These are phyloP conservation scores for Calonectria pteridis DNA, from an alignment of 2,329 filamentous ascomycete genomes.

Conservation along the genomic window DNA sequence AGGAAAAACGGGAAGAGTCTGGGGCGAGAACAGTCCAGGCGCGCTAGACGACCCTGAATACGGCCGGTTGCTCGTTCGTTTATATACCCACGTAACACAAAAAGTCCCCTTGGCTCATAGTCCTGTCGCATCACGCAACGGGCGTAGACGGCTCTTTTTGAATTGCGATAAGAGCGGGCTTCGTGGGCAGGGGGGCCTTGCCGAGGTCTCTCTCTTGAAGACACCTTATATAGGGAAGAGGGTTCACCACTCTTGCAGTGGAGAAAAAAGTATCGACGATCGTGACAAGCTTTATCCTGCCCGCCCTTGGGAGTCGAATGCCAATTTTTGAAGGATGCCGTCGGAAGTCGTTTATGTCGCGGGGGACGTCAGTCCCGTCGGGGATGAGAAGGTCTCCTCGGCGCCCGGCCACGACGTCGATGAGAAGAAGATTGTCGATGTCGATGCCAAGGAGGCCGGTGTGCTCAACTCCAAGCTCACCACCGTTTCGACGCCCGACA, in stretches of 20 bases:
- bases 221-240: background rate
- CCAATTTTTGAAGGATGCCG: constrained; percentile 2
- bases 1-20: background rate
- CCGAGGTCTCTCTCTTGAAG: background rate
- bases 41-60: background rate
- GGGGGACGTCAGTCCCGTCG: constrained; percentile 27
- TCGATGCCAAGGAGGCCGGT: constrained; percentile 6
- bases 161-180: background rate
- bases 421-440: constrained; percentile 27
- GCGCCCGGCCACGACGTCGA: constrained; percentile 28
- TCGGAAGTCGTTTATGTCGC: background rate
- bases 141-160: background rate
- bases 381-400: constrained; percentile 45
- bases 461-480: background rate
- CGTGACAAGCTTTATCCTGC: background rate
- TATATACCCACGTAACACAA: background rate
- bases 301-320: background rate
- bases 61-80: background rate
- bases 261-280: background rate
- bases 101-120: background rate
- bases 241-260: background rate
- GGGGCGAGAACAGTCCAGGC: background rate
- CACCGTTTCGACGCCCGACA: constrained; percentile 15
- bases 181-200: background rate
- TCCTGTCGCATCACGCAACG: background rate